Evolutionary conservation across 495 filamentous ascomycete species (phyloP), one percentile per base, ranked within the genome.

Genomic region (Rhypophila decipiens): DNA sequence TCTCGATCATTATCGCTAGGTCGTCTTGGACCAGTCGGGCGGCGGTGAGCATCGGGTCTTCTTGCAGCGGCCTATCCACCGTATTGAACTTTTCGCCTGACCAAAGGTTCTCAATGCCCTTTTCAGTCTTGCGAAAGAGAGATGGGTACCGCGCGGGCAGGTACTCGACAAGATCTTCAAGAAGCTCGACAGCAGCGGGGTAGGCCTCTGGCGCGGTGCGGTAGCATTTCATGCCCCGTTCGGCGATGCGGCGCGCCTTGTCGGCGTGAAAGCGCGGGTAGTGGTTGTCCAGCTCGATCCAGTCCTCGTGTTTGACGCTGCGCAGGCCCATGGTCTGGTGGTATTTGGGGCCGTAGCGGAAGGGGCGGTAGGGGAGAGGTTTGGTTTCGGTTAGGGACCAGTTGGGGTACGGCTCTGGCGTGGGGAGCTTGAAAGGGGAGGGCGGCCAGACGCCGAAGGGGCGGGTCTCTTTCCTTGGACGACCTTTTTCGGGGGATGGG

Each of bases 281-380:
- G 39, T 93, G 79, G 55, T 85, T 90, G 67, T 96, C 90, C 31
- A 95, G 79, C 66, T 94, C 84, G 52, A 94, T 93, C 88, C 88
- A 95, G 31, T 88, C 85, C 55, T 84, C 79, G 71, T 83, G 87
- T 50, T 84, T 75, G 75, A 93, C 79, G 19, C 74, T 81, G 38
- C 87, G 77, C 12, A 95, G 71, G 2, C 89, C 89, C 85, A 95
- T 88, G 2, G 86, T 94, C 46, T 90, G 75, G 58, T 87, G 80
- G 42, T 74, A 71, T 31, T 68, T 70, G 10, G 86, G 86, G 2
- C 88, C 88, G 69, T 90, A 80, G 67, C 83, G 78, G 63, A 94
- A 94, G 4, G 89, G 87, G 20, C 89, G 78, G 65, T 94, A 95
- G 10, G 86, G 85, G 13, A 88, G 77, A 3, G 89, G 86, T 53